Base-by-base conservation (phyloP, 2,329 filamentous ascomycete species). In the Phaeoacremonium minimum region DNA sequence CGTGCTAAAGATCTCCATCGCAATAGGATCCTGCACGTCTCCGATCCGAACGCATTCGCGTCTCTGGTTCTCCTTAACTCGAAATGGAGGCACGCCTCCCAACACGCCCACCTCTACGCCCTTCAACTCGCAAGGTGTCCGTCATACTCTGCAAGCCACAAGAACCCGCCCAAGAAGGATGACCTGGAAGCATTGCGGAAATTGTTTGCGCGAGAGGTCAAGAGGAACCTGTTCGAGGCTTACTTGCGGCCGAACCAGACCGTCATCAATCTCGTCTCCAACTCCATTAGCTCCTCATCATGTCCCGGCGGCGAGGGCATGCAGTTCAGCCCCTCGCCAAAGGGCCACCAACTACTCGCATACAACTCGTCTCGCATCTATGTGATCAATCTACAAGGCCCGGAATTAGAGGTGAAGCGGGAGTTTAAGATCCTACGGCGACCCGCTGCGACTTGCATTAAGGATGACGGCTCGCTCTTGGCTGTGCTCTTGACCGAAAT, bases 321-420 rank as follows among this genome's bases (percentile, higher is more conserved):
- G 64, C 85, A 87, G 37, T 95, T 94, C 58, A 80, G 77, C 44
- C 78, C 87, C 41, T 94, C 88, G 3, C 80, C 86, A 6, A 78
- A 75, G 36, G 87, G 87, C 3, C 80, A 83, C 46, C 77, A 83
- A 48, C 63, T 94, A 18, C 73, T 94, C 28, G 87, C 85, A 35
- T 86, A 89, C 57, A 94, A 87, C 58, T 94, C 88, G 26, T 90
- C 87, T 11, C 75, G 88, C 39, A 86, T 95, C 46, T 85, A 90
- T 49, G 76, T 94, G 20, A 66, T 95, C 35, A 82, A 91, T 53
- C 68, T 86, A 4, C 72, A 75, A 15, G 68, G 68, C 1, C 60
- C 76, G 26, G 67, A 74, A 6, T 63, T 88, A 14, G 64, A 68
- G 12, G 83, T 91, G 19, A 77, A 76, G 53, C 76, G 88, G 45